Percentiles rank a stretch among this genome's conserved stretches.
phyloP scores from a whole-genome alignment of 306 rosid genomes.

The Medicago lupulina region DNA sequence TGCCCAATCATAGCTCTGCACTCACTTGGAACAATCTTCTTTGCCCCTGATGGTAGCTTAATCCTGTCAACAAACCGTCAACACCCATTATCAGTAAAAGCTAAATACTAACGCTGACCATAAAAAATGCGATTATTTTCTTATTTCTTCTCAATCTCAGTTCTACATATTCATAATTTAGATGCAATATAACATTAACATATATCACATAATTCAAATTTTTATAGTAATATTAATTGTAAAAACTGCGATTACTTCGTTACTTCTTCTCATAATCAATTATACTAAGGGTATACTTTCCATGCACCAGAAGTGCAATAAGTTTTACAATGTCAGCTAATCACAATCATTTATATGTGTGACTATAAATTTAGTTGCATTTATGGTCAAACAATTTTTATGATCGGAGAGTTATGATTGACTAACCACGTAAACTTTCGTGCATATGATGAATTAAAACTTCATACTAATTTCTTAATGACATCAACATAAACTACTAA shows the following conservation, averaged over 20 bases:
- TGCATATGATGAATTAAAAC: too few relatives aligned
- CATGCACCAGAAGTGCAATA: too few relatives aligned
- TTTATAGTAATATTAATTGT: not conserved
- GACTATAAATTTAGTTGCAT: too few relatives aligned
- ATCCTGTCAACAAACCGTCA: conserved; percentile 45
- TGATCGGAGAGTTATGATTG: too few relatives aligned
- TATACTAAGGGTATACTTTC: not conserved
- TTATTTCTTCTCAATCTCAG: not conserved
- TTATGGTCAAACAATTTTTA: too few relatives aligned
- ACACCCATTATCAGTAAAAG: not conserved
- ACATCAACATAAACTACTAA: not conserved
- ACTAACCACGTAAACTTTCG: too few relatives aligned
- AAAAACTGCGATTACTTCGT: too few relatives aligned
- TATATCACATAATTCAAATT: too few relatives aligned
- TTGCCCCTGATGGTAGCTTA: conserved; percentile 84
- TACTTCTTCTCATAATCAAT: not conserved
- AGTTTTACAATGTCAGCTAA: too few relatives aligned
- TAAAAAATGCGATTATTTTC: not conserved
- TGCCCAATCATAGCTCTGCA: conserved; percentile 89
- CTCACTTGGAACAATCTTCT: conserved; percentile 79
- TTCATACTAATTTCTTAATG: not conserved
- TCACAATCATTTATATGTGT: too few relatives aligned
- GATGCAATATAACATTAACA: not conserved
- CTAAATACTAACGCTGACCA: not conserved
- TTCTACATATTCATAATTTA: not conserved